Evolutionary conservation across 176 grass and related monocot species (phyloP).

Genomic region (Eleusine indica): DNA sequence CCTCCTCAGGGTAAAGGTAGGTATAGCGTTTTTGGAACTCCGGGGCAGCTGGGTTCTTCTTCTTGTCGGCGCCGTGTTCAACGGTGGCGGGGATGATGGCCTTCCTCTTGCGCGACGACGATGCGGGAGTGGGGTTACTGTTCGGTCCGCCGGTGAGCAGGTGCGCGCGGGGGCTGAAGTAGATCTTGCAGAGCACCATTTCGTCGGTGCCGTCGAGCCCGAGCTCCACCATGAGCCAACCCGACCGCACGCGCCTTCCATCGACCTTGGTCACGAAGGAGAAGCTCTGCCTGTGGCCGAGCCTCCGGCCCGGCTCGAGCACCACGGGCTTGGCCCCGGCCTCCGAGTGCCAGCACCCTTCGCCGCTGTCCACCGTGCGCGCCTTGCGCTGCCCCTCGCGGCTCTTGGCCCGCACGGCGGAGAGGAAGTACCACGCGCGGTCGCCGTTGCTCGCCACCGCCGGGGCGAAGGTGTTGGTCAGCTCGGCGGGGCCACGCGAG

Average conservation of each 20-base stretch:
- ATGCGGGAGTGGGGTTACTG: too few relatives aligned
- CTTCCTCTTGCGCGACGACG: conserved; percentile 38
- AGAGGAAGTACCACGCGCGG: conserved; percentile 51
- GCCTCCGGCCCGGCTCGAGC: not conserved
- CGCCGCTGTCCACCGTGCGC: conserved; percentile 40
- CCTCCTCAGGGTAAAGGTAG: not conserved
- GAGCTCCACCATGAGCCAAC: conserved; percentile 56
- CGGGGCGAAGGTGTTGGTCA: not conserved
- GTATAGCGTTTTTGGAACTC: not conserved
- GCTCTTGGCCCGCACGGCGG: conserved; percentile 31
- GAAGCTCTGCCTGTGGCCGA: conserved; percentile 39
- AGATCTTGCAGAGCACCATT: conserved; percentile 42
- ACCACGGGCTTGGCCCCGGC: conserved; percentile 30
- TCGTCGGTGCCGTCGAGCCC: conserved; percentile 25
- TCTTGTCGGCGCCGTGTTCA: not conserved
- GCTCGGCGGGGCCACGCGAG: not conserved
- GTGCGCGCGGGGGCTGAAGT: conserved; percentile 40
- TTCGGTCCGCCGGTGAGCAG: not conserved
- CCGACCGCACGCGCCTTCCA: conserved; percentile 21
- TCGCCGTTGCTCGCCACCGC: conserved; percentile 28
- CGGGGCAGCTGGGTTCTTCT: not conserved
- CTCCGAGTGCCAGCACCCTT: conserved; percentile 46
- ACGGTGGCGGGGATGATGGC: not conserved
- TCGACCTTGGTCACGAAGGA: conserved; percentile 40
- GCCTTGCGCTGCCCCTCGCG: conserved; percentile 35